Conservation (phyloP, 2,329 filamentous ascomycete species). For the Colletotrichum kahawae region DNA sequence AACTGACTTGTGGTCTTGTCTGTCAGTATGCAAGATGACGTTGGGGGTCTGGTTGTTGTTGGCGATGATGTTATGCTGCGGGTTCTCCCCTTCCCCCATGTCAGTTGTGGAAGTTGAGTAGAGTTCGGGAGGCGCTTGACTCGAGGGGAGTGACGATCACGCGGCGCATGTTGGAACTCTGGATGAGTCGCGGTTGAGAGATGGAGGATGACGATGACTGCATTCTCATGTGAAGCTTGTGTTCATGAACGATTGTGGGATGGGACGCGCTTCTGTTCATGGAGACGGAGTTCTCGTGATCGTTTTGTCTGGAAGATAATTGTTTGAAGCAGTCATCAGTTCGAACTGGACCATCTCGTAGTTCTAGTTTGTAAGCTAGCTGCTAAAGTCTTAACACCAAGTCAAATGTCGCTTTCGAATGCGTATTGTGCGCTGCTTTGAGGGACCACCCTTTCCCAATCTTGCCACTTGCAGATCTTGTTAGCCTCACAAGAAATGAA, state of each 20-base stretch:
- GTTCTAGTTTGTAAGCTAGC: neutral
- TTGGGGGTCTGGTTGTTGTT: neutral
- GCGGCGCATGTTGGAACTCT: neutral
- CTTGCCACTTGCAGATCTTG: fast-evolving
- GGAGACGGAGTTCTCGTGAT: neutral
- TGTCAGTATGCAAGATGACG: neutral
- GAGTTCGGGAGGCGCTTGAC: neutral
- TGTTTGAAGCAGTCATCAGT: neutral
- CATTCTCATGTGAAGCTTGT: neutral
- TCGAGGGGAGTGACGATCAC: neutral
- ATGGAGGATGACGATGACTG: neutral
- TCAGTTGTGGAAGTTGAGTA: neutral
- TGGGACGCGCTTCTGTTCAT: neutral
- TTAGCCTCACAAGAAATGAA: neutral
- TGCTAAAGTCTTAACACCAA: neutral
- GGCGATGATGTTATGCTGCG: neutral
- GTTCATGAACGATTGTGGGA: neutral
- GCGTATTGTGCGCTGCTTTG: neutral
- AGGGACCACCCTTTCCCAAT: neutral
- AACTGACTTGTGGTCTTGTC: neutral
- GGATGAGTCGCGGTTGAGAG: neutral
- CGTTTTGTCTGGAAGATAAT: neutral
- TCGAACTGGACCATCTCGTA: fast-evolving
- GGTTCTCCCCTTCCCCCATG: neutral
- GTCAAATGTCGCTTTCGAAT: neutral